Evolutionary conservation across 2,329 filamentous ascomycete genomes (phyloP).

Genomic region (Calonectria fujianensis): DNA sequence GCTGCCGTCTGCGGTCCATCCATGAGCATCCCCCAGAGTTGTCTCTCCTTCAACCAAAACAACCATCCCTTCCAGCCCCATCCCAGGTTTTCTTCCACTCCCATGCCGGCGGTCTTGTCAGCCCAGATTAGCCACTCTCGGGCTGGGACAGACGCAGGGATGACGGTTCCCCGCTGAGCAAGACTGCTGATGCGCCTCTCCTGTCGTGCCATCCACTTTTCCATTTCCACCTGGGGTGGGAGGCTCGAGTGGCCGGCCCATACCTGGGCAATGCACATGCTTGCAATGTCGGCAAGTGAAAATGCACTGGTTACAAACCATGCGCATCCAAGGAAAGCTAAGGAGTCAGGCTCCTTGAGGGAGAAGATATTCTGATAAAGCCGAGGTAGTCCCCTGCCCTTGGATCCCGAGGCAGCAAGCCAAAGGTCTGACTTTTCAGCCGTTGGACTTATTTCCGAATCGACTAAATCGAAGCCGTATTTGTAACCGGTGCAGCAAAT

Average conservation of each 20-base stretch:
- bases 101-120: conserved; percentile 62
- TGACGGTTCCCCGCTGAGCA: conserved; percentile 49
- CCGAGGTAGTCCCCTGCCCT: conserved; percentile 56
- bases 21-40: conserved; percentile 61
- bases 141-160: conserved; percentile 48
- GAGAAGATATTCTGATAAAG: conserved; percentile 68
- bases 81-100: conserved; percentile 62
- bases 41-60: conserved; percentile 63
- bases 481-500: conserved; percentile 63
- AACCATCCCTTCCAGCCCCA: conserved; percentile 63
- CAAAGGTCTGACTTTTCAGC: conserved; percentile 41
- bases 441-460: conserved; percentile 43
- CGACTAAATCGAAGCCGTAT: conserved; percentile 57
- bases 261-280: conserved; percentile 59
- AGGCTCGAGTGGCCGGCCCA: conserved; percentile 55
- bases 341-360: conserved; percentile 62
- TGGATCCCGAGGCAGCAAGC: conserved; percentile 49
- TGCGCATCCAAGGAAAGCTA: conserved; percentile 60
- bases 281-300: conserved; percentile 51
- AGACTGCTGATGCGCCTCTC: conserved; percentile 47
- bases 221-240: conserved; percentile 60
- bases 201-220: conserved; percentile 49
- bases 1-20: conserved; percentile 49
- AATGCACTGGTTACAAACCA: conserved; percentile 53
- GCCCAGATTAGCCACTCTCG: conserved; percentile 53